Conservation (phyloP, 257 asterid genomes). For the Solanum sparsipilum region DNA sequence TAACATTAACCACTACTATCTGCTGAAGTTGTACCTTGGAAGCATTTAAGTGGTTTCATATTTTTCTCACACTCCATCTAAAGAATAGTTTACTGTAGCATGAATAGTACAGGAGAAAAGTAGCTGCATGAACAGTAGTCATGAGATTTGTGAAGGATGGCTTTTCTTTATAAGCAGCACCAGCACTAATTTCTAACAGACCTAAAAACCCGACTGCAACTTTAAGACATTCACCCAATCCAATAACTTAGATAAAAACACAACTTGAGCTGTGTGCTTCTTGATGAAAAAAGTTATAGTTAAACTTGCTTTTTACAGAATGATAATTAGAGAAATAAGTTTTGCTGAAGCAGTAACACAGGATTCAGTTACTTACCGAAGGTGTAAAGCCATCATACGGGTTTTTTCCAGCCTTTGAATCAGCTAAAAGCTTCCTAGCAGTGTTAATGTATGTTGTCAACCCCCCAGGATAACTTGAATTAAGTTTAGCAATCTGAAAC, state of each 20-base stretch:
- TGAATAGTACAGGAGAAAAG: background rate
- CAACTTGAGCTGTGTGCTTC: background rate
- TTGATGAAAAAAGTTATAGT: background rate
- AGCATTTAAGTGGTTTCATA: background rate
- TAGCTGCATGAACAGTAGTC: background rate
- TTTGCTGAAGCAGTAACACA: background rate
- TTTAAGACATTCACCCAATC: background rate
- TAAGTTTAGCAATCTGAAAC: slow-evolving; percentile 61
- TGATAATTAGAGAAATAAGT: background rate
- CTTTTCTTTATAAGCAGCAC: background rate
- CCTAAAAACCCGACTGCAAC: background rate
- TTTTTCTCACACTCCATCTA: background rate
- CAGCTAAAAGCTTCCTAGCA: slow-evolving; percentile 87
- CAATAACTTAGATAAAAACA: background rate
- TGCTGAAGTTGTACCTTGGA: background rate
- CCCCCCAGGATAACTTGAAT: slow-evolving; percentile 91
- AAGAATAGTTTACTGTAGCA: background rate
- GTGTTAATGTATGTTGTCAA: slow-evolving; percentile 64
- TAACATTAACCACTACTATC: background rate
- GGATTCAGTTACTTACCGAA: slow-evolving; percentile 55
- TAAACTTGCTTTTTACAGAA: background rate
- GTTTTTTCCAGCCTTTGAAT: slow-evolving; percentile 91
- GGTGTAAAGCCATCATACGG: slow-evolving; percentile 95
- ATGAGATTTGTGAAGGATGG: background rate
- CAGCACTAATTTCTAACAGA: background rate